These are phyloP conservation scores for Xylariales sp. DNA, from an alignment of 2,329 filamentous ascomycete genomes.

Conservation along the genomic window DNA sequence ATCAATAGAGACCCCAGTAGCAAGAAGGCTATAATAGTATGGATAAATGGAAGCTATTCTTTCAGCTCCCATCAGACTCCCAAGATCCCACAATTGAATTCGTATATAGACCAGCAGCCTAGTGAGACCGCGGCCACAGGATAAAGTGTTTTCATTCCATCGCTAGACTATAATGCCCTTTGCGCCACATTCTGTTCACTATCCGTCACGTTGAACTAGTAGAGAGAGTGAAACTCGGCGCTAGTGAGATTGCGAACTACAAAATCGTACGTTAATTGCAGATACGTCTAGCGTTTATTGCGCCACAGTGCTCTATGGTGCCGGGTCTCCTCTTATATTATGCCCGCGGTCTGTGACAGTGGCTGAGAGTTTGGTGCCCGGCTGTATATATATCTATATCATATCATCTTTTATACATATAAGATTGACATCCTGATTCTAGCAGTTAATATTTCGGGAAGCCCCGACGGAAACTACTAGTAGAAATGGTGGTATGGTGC, in stretches of 20 bases:
- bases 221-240: no score
- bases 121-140: not conserved
- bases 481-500: not conserved
- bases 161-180: not conserved
- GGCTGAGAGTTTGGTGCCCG: not conserved
- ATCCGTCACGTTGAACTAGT: not conserved
- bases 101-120: not conserved
- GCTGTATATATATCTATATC: not conserved
- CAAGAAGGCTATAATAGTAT: not conserved
- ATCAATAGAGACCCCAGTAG: constrained; percentile 2
- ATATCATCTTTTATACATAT: not conserved
- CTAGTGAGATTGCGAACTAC: not conserved
- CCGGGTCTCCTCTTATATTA: not conserved
- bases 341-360: no score
- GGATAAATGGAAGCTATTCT: not conserved
- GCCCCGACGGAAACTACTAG: no score
- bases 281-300: not conserved
- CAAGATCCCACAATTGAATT: not conserved
- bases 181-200: not conserved
- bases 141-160: not conserved
- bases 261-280: not conserved
- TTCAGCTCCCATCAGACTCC: not conserved
- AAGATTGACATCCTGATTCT: not conserved
- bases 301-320: not conserved
- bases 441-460: not conserved